Conservation (phyloP, 345 rosid species). For the Punica granatum region DNA sequence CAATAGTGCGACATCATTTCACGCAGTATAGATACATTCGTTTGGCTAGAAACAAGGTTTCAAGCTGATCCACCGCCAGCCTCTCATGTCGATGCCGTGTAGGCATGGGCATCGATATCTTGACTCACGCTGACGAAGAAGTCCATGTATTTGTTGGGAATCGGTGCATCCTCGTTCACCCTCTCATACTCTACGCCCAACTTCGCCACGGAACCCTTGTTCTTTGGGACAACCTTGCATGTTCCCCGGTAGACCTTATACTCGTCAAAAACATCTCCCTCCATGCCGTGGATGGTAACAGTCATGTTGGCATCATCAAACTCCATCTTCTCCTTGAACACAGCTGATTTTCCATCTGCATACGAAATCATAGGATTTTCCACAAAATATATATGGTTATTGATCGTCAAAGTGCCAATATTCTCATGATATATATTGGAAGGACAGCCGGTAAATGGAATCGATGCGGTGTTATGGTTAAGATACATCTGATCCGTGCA, state of each 20-base stretch:
- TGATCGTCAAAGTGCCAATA: background rate
- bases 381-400: no score
- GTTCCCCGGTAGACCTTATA: slow-evolving; percentile 17
- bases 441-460: no score
- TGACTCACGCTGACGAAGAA: slow-evolving; percentile 6
- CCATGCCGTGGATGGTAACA: slow-evolving; percentile 18
- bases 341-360: slow-evolving; percentile 21
- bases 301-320: slow-evolving; percentile 17
- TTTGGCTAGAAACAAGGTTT: no score
- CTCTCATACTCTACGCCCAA: slow-evolving; percentile 25
- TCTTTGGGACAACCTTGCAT: slow-evolving; percentile 6
- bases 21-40: no score
- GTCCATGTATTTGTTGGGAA: slow-evolving; percentile 18
- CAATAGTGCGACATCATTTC: no score
- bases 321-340: slow-evolving; percentile 19
- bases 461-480: no score
- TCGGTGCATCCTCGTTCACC: slow-evolving; percentile 13
- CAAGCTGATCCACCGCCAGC: no score
- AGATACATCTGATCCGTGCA: no score
- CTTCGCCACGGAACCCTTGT: slow-evolving; percentile 8
- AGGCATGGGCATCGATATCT: slow-evolving; percentile 15
- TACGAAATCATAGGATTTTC: no score
- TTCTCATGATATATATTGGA: no score
- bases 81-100: background rate
- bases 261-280: slow-evolving; percentile 21